Base-by-base conservation (phyloP, 176 grass and related monocot genomes). In the Hordeum marinum region DNA sequence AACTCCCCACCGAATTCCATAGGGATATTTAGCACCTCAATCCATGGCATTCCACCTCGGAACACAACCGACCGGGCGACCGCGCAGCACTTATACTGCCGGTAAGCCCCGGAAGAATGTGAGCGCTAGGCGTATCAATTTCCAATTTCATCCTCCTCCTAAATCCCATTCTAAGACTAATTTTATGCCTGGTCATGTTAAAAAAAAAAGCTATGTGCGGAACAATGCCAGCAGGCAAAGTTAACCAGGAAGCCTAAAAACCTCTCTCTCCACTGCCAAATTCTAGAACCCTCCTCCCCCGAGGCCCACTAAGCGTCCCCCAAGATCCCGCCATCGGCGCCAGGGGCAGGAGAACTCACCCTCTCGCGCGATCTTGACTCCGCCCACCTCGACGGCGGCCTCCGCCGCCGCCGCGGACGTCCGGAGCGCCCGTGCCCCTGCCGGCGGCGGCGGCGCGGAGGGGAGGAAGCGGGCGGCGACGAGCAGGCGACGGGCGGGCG, bases 321-420 rank as follows among this genome's bases (percentile, higher is more conserved):
- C 79, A 90, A 94, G 79, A 94, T 84, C 41, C 69, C 40, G 18
- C 79, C 32, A 76, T 86, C 60, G 7, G 20, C 34, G 20, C 42
- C 26, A 54, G 17, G 6, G 55, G 3, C 11, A 5, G 15, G 26
- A 43, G 41, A 65, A 81, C 87, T 65, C 89, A 96, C 93, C 93
- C n/a, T 98, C 88, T 66, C 88, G 91, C 65, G 84, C 84, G 76
- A 99, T 96, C 83, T 92, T 92, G 50, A 98, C 89, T 20, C 96
- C 93, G 27, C 93, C 96, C 9, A 98, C 87, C 83, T 95, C 89
- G 52, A 95, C 72, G 58, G 66, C 55, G 10, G 90, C 68, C 7
- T 86, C 72, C 52, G 90, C 75, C 15, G 90, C 86, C 0, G 88
- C 89, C 20, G 87, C 85, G 12, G 87, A 75, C 35, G 87, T 85